Evolutionary conservation across 352 stramenopile species (phyloP), one percentile per base, ranked within the genome.

Genomic region (Globisporangium heterothallicum): DNA sequence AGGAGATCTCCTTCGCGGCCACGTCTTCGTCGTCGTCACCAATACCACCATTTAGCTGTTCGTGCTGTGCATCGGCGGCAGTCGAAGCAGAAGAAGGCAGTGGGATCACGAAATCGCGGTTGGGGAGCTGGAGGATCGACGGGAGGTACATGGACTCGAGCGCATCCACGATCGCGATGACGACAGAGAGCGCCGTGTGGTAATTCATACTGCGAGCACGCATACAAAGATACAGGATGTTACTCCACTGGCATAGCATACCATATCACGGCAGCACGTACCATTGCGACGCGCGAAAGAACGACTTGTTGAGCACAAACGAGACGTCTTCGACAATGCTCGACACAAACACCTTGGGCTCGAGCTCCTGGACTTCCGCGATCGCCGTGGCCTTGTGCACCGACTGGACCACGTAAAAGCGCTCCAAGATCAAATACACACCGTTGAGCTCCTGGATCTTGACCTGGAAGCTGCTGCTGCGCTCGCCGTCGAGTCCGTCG

Each of bases 351-450:
- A 92, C 75, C 18, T 66, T 59, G 0, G 69, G 44, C 56, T 89
- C 71, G 18, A 94, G 63, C 54, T 82, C 72, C 51, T 94, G 80
- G 6, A 72, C 77, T 47, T 94, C 83, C 21, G 80, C 74, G 60
- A 94, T 91, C 16, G 74, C 79, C 0, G 78, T 88, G 25, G 83
- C 83, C 59, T 94, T 94, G 59, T 87, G 80, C 35, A 89, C 78
- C 4, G 79, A 89, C 61, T 94, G 83, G 41, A 88, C 86, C 13
- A 94, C 70, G 58, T 94, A 94, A 50, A 91, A 94, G 22, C 79
- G 78, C 61, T 92, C 83, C 6, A 94, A 50, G 26, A 94, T 56
- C 22, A 94, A 50, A 42, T 94, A 94, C 14, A 94, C 78, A 21
- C 80, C 83, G 47, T 79, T 79, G 12, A 92, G 59, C 57, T 94